Evolutionary conservation across 352 stramenopile genomes (phyloP), one percentile per base, ranked within the genome.

Genomic region (Globisporangium polare): DNA sequence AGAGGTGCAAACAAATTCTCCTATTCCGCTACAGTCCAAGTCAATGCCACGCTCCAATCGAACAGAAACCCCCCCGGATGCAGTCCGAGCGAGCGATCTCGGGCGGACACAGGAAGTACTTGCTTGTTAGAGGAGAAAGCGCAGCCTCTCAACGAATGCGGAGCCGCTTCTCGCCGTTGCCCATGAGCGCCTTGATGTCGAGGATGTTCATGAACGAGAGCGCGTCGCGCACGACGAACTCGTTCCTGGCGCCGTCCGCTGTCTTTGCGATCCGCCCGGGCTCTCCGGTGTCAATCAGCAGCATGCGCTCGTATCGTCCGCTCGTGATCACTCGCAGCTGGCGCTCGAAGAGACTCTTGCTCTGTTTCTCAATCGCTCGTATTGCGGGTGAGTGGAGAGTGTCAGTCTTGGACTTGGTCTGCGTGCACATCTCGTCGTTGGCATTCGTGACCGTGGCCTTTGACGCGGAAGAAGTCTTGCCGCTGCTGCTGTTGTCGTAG

Each of bases 141-240:
- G 5, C 39, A 45, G n/a, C n/a, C n/a, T n/a, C 39, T 45, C 47
- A 53, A n/a, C 53, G 24, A n/a, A 63, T 63, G 39, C 49, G 47
- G 22, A 71, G 62, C 20, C 65, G 53, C 37, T 60, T 64, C 1
- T 64, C 53, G 18, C 41, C 22, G 33, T 68, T 70, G 13, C 49
- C 50, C n/a, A 79, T 47, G 12, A 79, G 37, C 15, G 59, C 58
- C 27, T 74, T 68, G 63, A 76, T 74, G 22, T 79, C 68, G 37
- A 70, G 49, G 55, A 73, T 70, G 13, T 41, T 67, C 17, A 72
- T 63, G 35, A 56, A 64, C 27, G 66, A 53, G 9, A 80, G 58
- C 10, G 60, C 66, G 33, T 80, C 69, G 1, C 58, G 53, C 7
- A 72, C 65, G 5, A 68, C 62, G 35, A 64, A 77, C 62, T 80